A percentile compares a stretch with the other conserved stretches of the same genome.
phyloP scores from a whole-genome alignment of 352 stramenopile genomes.

The Pythium insidiosum region DNA sequence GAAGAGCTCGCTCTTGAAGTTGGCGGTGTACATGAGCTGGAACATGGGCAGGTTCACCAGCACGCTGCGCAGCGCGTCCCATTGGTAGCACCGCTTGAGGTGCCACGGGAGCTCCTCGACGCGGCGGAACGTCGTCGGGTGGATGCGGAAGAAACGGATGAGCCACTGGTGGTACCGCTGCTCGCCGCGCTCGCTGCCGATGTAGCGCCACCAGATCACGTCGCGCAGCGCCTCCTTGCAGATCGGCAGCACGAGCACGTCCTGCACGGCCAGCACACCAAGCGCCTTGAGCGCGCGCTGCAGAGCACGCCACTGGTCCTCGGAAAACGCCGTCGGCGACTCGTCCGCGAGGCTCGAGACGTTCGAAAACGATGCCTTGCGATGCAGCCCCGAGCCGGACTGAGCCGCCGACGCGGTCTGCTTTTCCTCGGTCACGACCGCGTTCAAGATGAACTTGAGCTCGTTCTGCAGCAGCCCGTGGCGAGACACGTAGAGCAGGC shows the following conservation, averaged over 20 bases:
- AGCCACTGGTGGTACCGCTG: slow-evolving; percentile 77
- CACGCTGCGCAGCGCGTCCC: slow-evolving; percentile 77
- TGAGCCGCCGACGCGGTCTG: slow-evolving; percentile 3
- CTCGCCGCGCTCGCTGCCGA: slow-evolving; percentile 60
- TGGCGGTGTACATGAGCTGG: slow-evolving; percentile 86
- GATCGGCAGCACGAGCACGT: slow-evolving; percentile 82
- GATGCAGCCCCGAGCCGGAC: slow-evolving; percentile 15
- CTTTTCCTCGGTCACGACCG: slow-evolving; percentile 36
- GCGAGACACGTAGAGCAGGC: slow-evolving; percentile 83
- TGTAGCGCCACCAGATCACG: slow-evolving; percentile 84
- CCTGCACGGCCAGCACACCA: slow-evolving; percentile 73
- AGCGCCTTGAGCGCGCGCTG: slow-evolving; percentile 60
- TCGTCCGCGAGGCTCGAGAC: slow-evolving; percentile 19
- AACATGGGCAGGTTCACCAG: slow-evolving; percentile 90
- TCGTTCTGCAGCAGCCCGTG: slow-evolving; percentile 87
- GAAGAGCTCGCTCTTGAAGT: slow-evolving; percentile 88
- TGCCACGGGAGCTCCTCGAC: slow-evolving; percentile 91
- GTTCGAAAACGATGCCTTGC: slow-evolving; percentile 24
- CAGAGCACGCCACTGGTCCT: slow-evolving; percentile 63
- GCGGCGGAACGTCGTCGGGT: slow-evolving; percentile 70
- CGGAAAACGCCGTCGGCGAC: slow-evolving; percentile 39
- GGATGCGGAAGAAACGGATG: slow-evolving; percentile 77
- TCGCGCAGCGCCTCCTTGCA: slow-evolving; percentile 86
- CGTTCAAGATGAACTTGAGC: slow-evolving; percentile 70
- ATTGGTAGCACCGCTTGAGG: slow-evolving; percentile 85